Percentiles rank a stretch among this genome's conserved stretches.
phyloP scores from a whole-genome alignment of 495 filamentous ascomycete genomes.

The Penicillium cinerascens region DNA sequence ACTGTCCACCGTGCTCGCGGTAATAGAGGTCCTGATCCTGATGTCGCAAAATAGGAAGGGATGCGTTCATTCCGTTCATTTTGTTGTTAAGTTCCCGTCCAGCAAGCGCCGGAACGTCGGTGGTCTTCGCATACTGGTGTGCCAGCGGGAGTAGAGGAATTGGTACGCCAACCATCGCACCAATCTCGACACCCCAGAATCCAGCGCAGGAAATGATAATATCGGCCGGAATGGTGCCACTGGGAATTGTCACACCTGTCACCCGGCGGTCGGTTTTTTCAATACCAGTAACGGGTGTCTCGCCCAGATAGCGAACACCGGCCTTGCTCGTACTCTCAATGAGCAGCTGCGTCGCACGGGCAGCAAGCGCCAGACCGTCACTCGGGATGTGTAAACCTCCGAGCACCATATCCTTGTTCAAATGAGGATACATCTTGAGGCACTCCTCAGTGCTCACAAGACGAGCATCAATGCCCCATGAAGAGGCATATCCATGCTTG shows the following conservation, averaged over 20 bases:
- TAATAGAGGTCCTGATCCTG: conserved; percentile 54
- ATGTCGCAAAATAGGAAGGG: conserved; percentile 46
- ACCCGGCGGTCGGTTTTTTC: conserved; percentile 30
- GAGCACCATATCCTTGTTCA: conserved; percentile 43
- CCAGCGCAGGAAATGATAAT: conserved; percentile 51
- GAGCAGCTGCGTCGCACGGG: conserved; percentile 46
- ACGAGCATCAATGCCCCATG: conserved; percentile 45
- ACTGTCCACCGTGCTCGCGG: conserved; percentile 50
- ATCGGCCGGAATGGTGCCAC: conserved; percentile 41
- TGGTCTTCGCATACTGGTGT: conserved; percentile 53
- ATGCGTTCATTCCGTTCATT: conserved; percentile 39
- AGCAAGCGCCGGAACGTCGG: conserved; percentile 29
- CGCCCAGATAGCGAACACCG: conserved; percentile 45
- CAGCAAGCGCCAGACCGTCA: conserved; percentile 49
- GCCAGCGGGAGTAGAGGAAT: conserved; percentile 49
- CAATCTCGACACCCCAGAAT: conserved; percentile 53
- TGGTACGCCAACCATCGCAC: conserved; percentile 46
- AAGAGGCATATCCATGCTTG: conserved; percentile 46
- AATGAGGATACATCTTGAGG: conserved; percentile 36
- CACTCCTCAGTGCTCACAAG: conserved; percentile 45
- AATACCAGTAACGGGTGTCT: conserved; percentile 46
- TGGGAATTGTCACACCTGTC: conserved; percentile 42
- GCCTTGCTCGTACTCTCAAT: conserved; percentile 44
- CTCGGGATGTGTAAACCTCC: conserved; percentile 49
- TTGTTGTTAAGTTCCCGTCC: conserved; percentile 27